Evolutionary conservation across 768 basidiomycete species (phyloP).

Genomic region (Russula sp.): DNA sequence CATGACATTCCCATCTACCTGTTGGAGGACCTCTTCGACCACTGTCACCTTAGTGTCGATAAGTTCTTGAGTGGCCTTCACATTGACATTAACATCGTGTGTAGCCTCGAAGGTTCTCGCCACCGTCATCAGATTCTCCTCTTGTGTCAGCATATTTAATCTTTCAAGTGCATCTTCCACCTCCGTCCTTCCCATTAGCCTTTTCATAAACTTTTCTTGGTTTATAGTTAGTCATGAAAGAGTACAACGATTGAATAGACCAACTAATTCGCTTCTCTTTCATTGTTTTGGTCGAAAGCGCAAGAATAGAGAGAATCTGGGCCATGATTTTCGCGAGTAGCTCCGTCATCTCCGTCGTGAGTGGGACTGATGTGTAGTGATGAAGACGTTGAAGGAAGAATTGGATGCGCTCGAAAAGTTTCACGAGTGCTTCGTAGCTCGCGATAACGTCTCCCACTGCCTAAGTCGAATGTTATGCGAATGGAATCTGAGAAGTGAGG

Average conservation of each 20-base stretch:
- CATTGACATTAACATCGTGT: neutral
- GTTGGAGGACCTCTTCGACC: neutral
- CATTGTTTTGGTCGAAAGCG: conserved; percentile 3
- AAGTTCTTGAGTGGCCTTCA: neutral
- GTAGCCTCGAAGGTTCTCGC: neutral
- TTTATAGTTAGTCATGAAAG: neutral
- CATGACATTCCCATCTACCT: neutral
- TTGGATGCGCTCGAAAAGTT: conserved; percentile 12
- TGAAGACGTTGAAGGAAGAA: conserved; percentile 13
- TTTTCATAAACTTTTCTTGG: conserved; percentile 2
- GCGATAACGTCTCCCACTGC: neutral
- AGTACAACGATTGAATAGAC: neutral
- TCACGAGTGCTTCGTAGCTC: conserved; percentile 6
- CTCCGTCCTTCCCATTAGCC: neutral
- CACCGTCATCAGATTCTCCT: neutral
- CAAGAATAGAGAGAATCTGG: neutral
- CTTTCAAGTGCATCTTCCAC: conserved; percentile 4
- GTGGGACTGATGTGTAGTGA: neutral
- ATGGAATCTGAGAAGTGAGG: neutral
- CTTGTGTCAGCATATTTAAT: conserved; percentile 10
- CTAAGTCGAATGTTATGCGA: neutral
- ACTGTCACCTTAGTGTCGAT: neutral
- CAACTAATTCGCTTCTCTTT: neutral
- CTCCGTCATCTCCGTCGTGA: neutral
- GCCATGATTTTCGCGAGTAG: conserved; percentile 10